These are phyloP conservation scores for Dryadomyces sulphureus DNA, from an alignment of 2,329 filamentous ascomycete species.

Conservation along the genomic window DNA sequence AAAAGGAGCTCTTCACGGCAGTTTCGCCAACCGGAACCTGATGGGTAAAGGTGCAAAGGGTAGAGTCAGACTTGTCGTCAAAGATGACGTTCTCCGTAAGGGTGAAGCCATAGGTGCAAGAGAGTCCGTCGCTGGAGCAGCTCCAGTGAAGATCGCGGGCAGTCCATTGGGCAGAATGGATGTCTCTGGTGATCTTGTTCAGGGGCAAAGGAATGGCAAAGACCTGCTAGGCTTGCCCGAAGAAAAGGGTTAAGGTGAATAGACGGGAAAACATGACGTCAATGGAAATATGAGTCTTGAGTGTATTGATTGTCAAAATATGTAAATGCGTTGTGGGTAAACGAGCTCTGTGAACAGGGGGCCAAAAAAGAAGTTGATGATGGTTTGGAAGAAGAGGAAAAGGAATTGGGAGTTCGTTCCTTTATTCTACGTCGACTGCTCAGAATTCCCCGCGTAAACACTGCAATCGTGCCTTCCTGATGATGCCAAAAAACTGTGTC, in stretches of 20 bases:
- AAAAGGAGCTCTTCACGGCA: constrained; percentile 4
- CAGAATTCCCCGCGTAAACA: neutral
- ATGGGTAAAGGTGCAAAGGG: constrained; percentile 7
- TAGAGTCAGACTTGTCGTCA: neutral
- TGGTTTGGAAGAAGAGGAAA: neutral
- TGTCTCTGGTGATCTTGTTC: neutral
- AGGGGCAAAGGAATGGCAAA: neutral
- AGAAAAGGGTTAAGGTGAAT: neutral
- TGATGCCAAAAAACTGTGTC: neutral
- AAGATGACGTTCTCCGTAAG: constrained; percentile 4
- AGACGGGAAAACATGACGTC: constrained; percentile 8
- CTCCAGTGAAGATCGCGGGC: constrained; percentile 9
- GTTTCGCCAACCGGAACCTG: neutral
- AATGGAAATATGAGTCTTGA: neutral
- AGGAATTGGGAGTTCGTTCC: neutral
- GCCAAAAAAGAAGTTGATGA: neutral
- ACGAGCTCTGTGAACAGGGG: neutral
- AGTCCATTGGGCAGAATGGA: constrained; percentile 2
- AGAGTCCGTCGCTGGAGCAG: constrained; percentile 6
- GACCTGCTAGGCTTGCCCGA: constrained; percentile 3
- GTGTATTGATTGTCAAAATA: neutral
- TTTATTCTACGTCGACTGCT: neutral
- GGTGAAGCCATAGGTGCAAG: constrained; percentile 10
- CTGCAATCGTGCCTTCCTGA: neutral
- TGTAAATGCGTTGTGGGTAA: neutral